Percentiles rank a stretch among this genome's conserved stretches.
Conservation (phyloP, 2,329 filamentous ascomycete genomes). For the Macrophomina phaseolina region DNA sequence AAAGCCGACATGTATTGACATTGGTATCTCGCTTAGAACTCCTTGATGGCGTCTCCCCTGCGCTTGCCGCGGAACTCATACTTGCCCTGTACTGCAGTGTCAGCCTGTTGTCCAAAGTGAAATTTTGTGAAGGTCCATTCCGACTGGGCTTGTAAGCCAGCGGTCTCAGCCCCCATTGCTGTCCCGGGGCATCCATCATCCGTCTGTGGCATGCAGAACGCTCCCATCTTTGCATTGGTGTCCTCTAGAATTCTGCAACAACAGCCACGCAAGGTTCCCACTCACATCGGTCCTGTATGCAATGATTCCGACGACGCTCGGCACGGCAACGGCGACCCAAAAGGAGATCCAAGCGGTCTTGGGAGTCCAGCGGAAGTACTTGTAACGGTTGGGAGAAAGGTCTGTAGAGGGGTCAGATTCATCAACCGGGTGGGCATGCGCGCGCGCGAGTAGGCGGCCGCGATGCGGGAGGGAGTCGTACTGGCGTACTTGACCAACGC, state of each 20-base stretch:
- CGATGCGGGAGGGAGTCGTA: conserved; percentile 46
- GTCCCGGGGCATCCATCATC: not conserved
- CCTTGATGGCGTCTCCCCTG: conserved; percentile 80
- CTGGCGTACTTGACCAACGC: conserved; percentile 62
- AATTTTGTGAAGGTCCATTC: conserved; percentile 25
- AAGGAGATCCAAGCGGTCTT: conserved; percentile 81
- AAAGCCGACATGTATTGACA: not conserved
- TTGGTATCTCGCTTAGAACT: conserved; percentile 63
- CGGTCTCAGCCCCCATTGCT: not conserved
- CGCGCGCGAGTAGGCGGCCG: conserved; percentile 4
- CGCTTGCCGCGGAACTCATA: conserved; percentile 86
- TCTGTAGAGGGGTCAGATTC: conserved; percentile 57
- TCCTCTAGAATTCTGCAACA: no score
- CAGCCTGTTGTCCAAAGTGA: not conserved
- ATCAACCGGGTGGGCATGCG: not conserved
- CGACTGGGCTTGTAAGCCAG: not conserved
- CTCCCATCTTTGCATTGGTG: not conserved
- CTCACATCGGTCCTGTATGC: conserved; percentile 87
- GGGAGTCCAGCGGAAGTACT: conserved; percentile 93
- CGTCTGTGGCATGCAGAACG: not conserved
- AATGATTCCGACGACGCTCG: conserved; percentile 70
- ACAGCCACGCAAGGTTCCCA: conserved; percentile 34
- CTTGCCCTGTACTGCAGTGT: conserved; percentile 70
- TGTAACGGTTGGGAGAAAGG: conserved; percentile 83
- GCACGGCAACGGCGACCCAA: conserved; percentile 76